A percentile compares a stretch with the other conserved stretches of the same genome.
Conservation (phyloP, 1,284 basidiomycete genomes). For the Tilletia indica region DNA sequence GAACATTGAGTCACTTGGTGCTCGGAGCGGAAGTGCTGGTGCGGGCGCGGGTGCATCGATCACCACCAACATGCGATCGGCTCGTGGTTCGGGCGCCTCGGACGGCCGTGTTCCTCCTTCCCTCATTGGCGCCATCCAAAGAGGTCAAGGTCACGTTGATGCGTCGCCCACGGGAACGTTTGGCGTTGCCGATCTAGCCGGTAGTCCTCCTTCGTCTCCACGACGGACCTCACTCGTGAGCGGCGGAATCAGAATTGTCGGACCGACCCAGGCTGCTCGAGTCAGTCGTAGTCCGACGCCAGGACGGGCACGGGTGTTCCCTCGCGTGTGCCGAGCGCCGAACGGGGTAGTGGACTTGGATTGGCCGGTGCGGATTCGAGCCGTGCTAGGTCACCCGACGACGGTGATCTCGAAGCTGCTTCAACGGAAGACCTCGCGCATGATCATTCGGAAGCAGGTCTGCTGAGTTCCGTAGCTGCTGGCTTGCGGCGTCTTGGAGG, state of each 20-base stretch:
- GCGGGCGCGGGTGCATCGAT: neutral
- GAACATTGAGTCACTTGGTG: constrained; percentile 3
- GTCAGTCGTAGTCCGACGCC: constrained; percentile 5
- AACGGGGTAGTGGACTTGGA: neutral
- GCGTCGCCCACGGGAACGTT: constrained; percentile 2
- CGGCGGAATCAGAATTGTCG: neutral
- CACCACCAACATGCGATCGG: neutral
- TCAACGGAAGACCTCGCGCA: neutral
- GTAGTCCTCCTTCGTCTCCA: constrained; percentile 1
- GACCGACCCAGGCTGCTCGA: neutral
- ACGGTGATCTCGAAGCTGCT: constrained; percentile 8
- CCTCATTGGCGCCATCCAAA: neutral
- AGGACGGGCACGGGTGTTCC: too few species aligned
- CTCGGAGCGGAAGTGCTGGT: neutral
- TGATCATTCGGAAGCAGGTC: neutral
- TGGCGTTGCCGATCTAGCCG: constrained; percentile 10
- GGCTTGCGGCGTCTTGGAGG: neutral
- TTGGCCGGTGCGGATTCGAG: neutral
- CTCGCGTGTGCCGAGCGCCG: too few species aligned
- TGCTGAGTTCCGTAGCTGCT: constrained; percentile 5
- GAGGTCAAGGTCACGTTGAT: neutral
- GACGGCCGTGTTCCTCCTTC: neutral
- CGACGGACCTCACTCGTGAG: neutral
- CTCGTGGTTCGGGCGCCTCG: neutral
- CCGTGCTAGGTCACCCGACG: neutral